Conservation (phyloP, 2,329 filamentous ascomycete species). For the Talaromyces sp. region DNA sequence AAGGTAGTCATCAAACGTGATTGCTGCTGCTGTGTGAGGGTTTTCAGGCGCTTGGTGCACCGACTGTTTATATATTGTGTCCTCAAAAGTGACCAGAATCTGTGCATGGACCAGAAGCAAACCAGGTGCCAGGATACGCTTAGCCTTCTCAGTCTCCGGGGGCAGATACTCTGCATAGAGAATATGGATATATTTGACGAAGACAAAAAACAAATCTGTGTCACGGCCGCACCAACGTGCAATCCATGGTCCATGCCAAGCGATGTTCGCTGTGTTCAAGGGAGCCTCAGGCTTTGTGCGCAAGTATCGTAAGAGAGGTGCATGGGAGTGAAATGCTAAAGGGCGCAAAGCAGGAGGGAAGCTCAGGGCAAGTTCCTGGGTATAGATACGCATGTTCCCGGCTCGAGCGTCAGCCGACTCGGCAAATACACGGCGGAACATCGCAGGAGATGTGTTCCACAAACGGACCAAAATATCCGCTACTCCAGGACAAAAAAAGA, state of each 20-base stretch:
- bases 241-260: conserved; percentile 84
- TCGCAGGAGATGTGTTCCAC: conserved; percentile 72
- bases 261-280: conserved; percentile 69
- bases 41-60: conserved; percentile 49
- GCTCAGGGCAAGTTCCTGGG: conserved; percentile 66
- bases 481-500: conserved; percentile 87
- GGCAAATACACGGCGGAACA: conserved; percentile 71
- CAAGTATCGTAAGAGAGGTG: conserved; percentile 61
- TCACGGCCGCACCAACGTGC: conserved; percentile 84
- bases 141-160: conserved; percentile 53
- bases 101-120: conserved; percentile 82
- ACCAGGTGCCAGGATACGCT: conserved; percentile 70
- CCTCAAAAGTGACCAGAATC: conserved; percentile 75
- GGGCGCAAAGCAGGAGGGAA: conserved; percentile 70
- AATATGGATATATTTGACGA: conserved; percentile 84
- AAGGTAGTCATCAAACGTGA: conserved; percentile 69
- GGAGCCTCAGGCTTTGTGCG: conserved; percentile 68
- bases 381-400: conserved; percentile 51
- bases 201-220: conserved; percentile 88
- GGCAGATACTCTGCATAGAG: conserved; percentile 74
- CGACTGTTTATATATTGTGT: conserved; percentile 76
- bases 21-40: conserved; percentile 51
- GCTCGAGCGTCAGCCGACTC: conserved; percentile 67
- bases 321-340: conserved; percentile 66
- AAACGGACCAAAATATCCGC: conserved; percentile 80